phyloP scores from a whole-genome alignment of 1,284 basidiomycete genomes.

The Polyporus tsugae region DNA sequence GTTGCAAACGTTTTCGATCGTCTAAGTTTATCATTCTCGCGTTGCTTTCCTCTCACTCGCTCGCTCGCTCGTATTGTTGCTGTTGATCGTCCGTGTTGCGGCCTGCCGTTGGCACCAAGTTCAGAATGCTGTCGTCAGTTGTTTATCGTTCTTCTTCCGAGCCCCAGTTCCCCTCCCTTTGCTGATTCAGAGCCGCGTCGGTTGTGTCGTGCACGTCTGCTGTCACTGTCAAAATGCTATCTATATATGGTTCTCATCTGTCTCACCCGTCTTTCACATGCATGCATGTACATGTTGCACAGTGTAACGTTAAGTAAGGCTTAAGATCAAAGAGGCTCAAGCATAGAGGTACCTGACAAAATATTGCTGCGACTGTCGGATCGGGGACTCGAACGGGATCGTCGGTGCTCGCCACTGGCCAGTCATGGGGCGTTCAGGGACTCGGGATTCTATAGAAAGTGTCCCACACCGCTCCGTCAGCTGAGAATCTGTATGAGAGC shows the following conservation, averaged over 20 bases:
- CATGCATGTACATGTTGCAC: background rate
- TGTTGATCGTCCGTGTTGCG: background rate
- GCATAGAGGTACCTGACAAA: no score
- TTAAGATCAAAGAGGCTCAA: no score
- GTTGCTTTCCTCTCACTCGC: conserved; percentile 53
- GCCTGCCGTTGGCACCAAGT: background rate
- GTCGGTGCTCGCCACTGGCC: no score
- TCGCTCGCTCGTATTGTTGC: background rate
- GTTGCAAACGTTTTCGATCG: background rate
- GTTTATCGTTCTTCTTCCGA: background rate
- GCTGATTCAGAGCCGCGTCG: background rate
- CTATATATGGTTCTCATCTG: background rate
- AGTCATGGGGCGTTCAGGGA: no score
- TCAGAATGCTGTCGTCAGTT: background rate
- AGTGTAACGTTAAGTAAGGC: background rate
- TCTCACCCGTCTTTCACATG: background rate
- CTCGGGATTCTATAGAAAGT: no score
- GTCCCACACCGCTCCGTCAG: background rate
- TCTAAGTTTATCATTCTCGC: conserved; percentile 45
- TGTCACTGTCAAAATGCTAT: conserved; percentile 7
- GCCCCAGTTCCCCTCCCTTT: background rate
- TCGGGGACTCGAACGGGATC: no score
- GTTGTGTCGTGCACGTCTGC: background rate
- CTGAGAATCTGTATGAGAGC: background rate
- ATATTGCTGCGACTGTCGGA: no score